Base-by-base conservation (phyloP, 768 basidiomycete species). In the Boletus subparvulus region DNA sequence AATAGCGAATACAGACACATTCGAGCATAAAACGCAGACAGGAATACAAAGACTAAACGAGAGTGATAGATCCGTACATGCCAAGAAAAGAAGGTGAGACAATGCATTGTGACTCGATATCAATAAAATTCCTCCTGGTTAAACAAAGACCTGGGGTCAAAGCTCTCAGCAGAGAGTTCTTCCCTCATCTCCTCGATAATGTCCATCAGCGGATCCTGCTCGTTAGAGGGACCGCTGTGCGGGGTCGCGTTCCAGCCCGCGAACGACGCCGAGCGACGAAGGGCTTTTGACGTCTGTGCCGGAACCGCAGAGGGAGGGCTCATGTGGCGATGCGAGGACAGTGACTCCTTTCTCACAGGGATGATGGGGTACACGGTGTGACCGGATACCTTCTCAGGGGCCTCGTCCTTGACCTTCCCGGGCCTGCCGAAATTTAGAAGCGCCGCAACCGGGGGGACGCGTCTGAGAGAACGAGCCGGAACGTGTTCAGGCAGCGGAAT, bases 221-320 rank as follows among this genome's bases (percentile, higher is more conserved):
- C 47, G 2, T 37, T n/a, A 2, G 17, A n/a, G 24, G 43, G 35
- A 10, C 28, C 24, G 8, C 32, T 1, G 14, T 30, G 35, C 17
- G 45, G 28, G 6, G 36, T 35, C 1, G 21, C 17, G 11, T 59
- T 44, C 60, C 60, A 58, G 6, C 61, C 66, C 16, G 62, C 61
- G 13, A 59, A 64, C 33, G 70, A 70, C 41, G n/a, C 62, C 5
- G 69, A 70, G 33, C 70, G 68, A 44, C 68, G 70, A 13, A 70
- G 56, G 8, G 50, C 33, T 21, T 42, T 56, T 4, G 61, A 50
- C 13, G 17, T 39, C 44, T 33, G 37, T 6, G 0, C 36, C 6
- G 50, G 12, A 21, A 43, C n/a, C 12, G 42, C 41, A 3, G 50
- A 19, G 13, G 48, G 24, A 9, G 42, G 6, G 17, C 4, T 12